phyloP scores from a whole-genome alignment of 305 asterid species.

The Fraxinus baroniana region DNA sequence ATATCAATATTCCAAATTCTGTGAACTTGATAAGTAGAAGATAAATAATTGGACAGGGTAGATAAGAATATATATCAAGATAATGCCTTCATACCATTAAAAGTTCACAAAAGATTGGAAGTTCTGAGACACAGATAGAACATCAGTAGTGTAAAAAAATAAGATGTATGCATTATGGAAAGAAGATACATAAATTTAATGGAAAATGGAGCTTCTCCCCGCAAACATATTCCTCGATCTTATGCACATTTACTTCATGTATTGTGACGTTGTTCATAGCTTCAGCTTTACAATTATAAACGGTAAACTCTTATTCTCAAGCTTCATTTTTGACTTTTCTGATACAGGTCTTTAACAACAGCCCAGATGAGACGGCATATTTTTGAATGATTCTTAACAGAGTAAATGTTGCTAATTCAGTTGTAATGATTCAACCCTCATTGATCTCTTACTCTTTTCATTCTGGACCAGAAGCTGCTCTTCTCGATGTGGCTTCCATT shows the following conservation, averaged over 20 bases:
- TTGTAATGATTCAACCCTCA: slow-evolving; percentile 99
- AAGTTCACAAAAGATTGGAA: background rate
- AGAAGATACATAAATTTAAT: background rate
- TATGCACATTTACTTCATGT: background rate
- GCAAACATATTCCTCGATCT: background rate
- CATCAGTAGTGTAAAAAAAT: background rate
- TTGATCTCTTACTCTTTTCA: slow-evolving; percentile 92
- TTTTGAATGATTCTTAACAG: slow-evolving; percentile 87
- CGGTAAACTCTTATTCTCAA: slow-evolving; percentile 1
- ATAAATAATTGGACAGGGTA: background rate
- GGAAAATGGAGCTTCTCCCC: background rate
- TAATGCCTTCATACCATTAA: background rate
- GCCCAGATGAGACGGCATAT: slow-evolving; percentile 98
- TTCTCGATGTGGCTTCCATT: slow-evolving; percentile 90
- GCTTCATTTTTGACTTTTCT: slow-evolving; percentile 18
- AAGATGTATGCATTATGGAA: background rate
- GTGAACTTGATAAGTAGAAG: background rate
- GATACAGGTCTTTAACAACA: slow-evolving; percentile 86
- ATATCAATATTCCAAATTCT: background rate
- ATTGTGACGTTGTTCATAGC: background rate
- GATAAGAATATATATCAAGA: background rate
- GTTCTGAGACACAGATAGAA: background rate
- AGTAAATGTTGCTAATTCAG: slow-evolving; percentile 91
- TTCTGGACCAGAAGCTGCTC: slow-evolving; percentile 90
- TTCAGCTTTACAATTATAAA: slow-evolving; percentile 6